Base-by-base conservation (phyloP, 208 protist genomes). In the Wallacemonas rigidus region DNA sequence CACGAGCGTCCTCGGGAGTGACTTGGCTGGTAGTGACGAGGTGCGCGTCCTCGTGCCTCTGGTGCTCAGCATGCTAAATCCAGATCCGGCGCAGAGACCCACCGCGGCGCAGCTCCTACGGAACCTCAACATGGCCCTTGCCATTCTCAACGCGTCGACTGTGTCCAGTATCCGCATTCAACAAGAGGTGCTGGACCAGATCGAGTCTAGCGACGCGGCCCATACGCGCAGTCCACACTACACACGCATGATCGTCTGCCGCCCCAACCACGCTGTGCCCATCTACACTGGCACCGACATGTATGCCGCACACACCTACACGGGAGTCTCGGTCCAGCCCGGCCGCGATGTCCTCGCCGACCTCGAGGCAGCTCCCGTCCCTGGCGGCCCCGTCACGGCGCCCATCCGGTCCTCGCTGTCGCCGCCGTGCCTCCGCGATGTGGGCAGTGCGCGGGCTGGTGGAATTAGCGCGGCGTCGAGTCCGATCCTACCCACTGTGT, bases 241-340 rank as follows among this genome's bases (percentile, higher is more conserved):
- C 51, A 41, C 45, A 6, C 64, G 64, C 64, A 69, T 69, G 64
- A 14, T 55, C 39, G 64, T 57, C 48, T 69, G 64, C 64, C 45
- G 64, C 6, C 47, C 64, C 3, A 40, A 69, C 50, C 45, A 40
- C 45, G 36, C 45, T 38, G 64, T 69, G 35, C 64, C 50, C 11
- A 17, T 69, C 48, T 69, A 57, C 62, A 55, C 39, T 11, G 7
- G 15, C 64, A 55, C 50, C 51, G 64, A 48, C 17, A 38, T 15
- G 40, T 39, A 8, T 12, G 11, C 40, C 11, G 4, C 3, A 4
- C 38, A 35, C 43, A 6, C n/a, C 38, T 65, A 53, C 60, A 65
- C 60, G 9, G 60, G 60, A 11, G 26, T 65, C 60, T 45, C 36
- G n/a, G 60, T 65, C 41, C 60, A 65, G 60, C 60, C 60, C 14